Evolutionary conservation across 495 filamentous ascomycete species (phyloP), one percentile per base, ranked within the genome.

Genomic region (Elaphomyces granulatus): DNA sequence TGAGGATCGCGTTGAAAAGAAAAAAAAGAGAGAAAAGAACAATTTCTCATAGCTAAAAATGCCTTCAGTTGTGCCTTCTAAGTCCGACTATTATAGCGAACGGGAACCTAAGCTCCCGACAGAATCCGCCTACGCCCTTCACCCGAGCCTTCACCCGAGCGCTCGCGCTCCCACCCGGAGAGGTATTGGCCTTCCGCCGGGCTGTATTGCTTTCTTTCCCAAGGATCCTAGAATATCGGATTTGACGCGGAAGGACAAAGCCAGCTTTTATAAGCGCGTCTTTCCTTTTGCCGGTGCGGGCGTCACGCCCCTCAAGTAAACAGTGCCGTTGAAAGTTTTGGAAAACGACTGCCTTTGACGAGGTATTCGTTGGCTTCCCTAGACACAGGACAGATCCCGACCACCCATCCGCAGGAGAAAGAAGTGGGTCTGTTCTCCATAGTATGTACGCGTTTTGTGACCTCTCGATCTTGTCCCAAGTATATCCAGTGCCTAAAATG

Each of bases 371-470:
- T 32, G 42, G 46, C 21, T 38, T 16, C 30, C 46, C 46, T 15
- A 48, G 38, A 38, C 45, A 48, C 20, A 48, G 23, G 8, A 39
- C 36, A 19, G 41, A 33, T 15, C 45, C 41, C 8, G 45, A 48
- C 45, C 45, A 48, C 9, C 45, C 42, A 36, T 38, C 34, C 8
- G 42, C 45, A 6, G 42, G 37, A 4, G 37, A 28, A 18, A 28
- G 20, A 3, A n/a, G 17, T 18, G 37, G 21, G 15, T 31, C 34
- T 6, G 45, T 41, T n/a, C 30, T 38, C 45, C 45, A 48, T 30
- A 44, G 36, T 3, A 48, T 17, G 15, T 34, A 48, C 31, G 33
- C 34, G 32, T 44, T 48, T 20, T 48, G 45, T 3, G 38, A 37
- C 14, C 33, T 32, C 6, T 23, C 15, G 3, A 23, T 20, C n/a